Percentiles rank a stretch among this genome's conserved stretches.
Evolutionary conservation across 2,329 filamentous ascomycete species (phyloP).

Genomic region (Fusarium compactum): DNA sequence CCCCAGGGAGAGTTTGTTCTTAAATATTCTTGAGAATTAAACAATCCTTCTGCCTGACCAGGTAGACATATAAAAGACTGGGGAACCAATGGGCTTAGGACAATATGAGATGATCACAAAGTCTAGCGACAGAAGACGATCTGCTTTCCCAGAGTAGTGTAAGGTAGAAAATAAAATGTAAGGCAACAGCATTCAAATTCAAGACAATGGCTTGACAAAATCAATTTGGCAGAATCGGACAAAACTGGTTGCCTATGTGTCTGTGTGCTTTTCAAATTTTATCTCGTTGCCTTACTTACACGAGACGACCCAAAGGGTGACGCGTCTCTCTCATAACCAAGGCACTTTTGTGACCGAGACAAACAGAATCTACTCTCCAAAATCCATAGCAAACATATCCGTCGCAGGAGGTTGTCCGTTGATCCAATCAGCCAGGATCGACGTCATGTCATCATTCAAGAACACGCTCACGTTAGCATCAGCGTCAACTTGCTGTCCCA

Average conservation of each 20-base stretch:
- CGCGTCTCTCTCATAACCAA: background rate
- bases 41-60: slow-evolving; percentile 8
- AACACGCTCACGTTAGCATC: background rate
- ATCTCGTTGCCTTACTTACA: slow-evolving; percentile 2
- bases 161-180: background rate
- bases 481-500: background rate
- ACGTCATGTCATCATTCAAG: slow-evolving; percentile 32
- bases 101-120: background rate
- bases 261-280: background rate
- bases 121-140: background rate
- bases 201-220: background rate
- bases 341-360: background rate
- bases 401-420: slow-evolving; percentile 31
- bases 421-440: slow-evolving; percentile 36
- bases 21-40: fast-evolving
- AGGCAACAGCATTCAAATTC: slow-evolving; percentile 3
- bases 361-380: slow-evolving; percentile 4
- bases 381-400: slow-evolving; percentile 35
- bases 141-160: background rate
- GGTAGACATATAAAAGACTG: background rate
- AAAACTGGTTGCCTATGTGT: background rate
- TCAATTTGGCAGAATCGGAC: no score
- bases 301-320: background rate
- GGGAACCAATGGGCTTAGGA: background rate
- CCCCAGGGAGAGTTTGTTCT: background rate